These are phyloP conservation scores for Aureobasidium sp. DNA, from an alignment of 2,329 filamentous ascomycete genomes.

Conservation along the genomic window DNA sequence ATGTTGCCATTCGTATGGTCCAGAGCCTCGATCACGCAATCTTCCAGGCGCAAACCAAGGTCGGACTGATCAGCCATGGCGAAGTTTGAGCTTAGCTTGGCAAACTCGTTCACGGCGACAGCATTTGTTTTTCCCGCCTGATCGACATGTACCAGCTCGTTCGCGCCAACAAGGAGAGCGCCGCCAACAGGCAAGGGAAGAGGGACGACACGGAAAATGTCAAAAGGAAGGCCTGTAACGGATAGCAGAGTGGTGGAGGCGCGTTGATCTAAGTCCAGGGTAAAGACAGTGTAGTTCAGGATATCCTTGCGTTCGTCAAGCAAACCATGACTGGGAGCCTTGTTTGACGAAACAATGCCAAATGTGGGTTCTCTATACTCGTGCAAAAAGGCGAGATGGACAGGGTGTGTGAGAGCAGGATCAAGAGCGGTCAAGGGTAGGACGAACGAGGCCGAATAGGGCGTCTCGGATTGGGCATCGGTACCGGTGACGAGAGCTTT, in stretches of 20 bases:
- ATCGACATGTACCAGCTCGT: slow-evolving; percentile 91
- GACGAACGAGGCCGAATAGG: slow-evolving; percentile 88
- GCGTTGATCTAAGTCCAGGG: slow-evolving; percentile 83
- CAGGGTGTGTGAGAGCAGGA: slow-evolving; percentile 74
- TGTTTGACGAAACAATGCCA: slow-evolving; percentile 77
- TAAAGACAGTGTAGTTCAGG: slow-evolving; percentile 88
- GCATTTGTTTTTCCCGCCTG: slow-evolving; percentile 91
- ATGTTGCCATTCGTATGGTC: slow-evolving; percentile 73
- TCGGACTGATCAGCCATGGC: slow-evolving; percentile 79
- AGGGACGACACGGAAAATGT: slow-evolving; percentile 74
- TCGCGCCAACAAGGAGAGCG: slow-evolving; percentile 74
- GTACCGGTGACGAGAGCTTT: slow-evolving; percentile 14
- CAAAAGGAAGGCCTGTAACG: slow-evolving; percentile 75
- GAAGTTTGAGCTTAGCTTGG: slow-evolving; percentile 74
- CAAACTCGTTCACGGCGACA: slow-evolving; percentile 85
- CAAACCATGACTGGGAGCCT: slow-evolving; percentile 65
- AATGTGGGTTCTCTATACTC: slow-evolving; percentile 98
- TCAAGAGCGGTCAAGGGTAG: slow-evolving; percentile 83
- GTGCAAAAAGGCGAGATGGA: slow-evolving; percentile 87
- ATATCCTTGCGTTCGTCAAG: slow-evolving; percentile 71
- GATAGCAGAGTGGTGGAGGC: slow-evolving; percentile 90
- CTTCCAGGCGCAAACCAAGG: slow-evolving; percentile 70
- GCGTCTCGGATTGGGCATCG: slow-evolving; percentile 43
- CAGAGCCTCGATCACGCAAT: slow-evolving; percentile 67
- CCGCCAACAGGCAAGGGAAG: slow-evolving; percentile 82